Evolutionary conservation across 148 eudicot genomes (phyloP).

Genomic region (Euryodendron excelsum): DNA sequence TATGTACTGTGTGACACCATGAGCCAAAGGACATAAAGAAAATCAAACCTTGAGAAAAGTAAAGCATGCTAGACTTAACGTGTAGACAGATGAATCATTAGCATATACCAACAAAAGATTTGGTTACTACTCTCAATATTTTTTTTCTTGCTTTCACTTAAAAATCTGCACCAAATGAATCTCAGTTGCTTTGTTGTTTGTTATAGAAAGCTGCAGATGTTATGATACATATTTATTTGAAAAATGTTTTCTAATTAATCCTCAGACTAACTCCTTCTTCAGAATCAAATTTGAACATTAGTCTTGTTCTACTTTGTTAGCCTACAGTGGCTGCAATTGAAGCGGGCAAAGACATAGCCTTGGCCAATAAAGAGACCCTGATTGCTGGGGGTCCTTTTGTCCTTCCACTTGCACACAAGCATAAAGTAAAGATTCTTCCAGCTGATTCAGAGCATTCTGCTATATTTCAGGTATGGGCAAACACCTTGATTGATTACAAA

Average conservation of each 20-base stretch:
- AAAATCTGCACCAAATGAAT: not conserved
- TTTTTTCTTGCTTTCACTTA: not conserved
- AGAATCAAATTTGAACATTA: not conserved
- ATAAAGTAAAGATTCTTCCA: slow-evolving; percentile 98
- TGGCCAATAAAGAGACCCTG: slow-evolving; percentile 97
- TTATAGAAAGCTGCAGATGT: not conserved
- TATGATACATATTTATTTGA: not conserved
- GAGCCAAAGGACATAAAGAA: not conserved
- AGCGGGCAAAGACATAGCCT: slow-evolving; percentile 94
- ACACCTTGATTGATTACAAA: not conserved
- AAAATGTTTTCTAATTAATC: not conserved
- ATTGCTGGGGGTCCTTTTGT: slow-evolving; percentile 99
- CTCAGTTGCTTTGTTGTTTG: not conserved
- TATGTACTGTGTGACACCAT: not conserved
- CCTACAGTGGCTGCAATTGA: slow-evolving; percentile 99
- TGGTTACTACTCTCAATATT: not conserved
- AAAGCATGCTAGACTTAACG: not conserved
- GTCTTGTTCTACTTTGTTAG: slow-evolving; percentile 35
- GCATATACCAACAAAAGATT: not conserved
- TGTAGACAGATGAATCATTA: not conserved
- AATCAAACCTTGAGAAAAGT: not conserved
- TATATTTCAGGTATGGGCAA: slow-evolving; percentile 75
- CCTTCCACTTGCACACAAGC: slow-evolving; percentile 96
- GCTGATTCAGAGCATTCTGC: slow-evolving; percentile 99
- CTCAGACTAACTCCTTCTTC: not conserved